Conservation (phyloP, 1,284 basidiomycete species). For the Ceratobasidium sp. region DNA sequence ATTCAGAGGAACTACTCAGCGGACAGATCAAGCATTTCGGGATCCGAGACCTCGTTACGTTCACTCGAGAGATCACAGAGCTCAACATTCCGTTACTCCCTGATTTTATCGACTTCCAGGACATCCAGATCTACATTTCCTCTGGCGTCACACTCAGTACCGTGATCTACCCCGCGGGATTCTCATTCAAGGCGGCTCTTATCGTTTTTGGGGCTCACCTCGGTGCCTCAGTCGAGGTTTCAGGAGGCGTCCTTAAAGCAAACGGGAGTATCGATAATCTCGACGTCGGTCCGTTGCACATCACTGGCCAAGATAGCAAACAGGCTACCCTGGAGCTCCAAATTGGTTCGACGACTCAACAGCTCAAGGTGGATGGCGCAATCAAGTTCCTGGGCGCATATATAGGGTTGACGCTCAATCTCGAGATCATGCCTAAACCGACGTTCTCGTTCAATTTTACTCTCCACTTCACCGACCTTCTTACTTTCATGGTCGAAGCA, state of each 20-base stretch:
- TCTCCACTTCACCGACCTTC: conserved; percentile 17
- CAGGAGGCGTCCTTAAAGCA: conserved; percentile 7
- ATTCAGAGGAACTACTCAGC: conserved; percentile 18
- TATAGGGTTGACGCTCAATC: background rate
- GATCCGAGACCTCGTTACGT: conserved; percentile 8
- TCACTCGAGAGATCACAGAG: conserved; percentile 2
- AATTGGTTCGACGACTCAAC: background rate
- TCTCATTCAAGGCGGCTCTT: conserved; percentile 8
- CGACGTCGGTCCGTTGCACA: background rate
- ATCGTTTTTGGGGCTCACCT: conserved; percentile 1
- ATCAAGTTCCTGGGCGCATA: conserved; percentile 8
- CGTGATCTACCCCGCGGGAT: background rate
- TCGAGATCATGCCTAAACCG: background rate
- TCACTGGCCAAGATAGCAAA: background rate
- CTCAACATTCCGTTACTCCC: background rate
- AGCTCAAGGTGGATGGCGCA: conserved; percentile 6
- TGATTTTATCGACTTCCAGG: conserved; percentile 20
- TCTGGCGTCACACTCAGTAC: conserved; percentile 21
- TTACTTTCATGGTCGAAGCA: conserved; percentile 1
- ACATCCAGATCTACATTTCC: conserved; percentile 19
- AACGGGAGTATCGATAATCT: conserved; percentile 24
- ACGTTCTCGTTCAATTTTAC: conserved; percentile 1
- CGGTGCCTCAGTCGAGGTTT: background rate
- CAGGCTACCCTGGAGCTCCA: conserved; percentile 2
- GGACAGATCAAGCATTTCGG: conserved; percentile 11